Evolutionary conservation across 2,329 filamentous ascomycete genomes (phyloP).

Genomic region (Aspergillus ibericus): DNA sequence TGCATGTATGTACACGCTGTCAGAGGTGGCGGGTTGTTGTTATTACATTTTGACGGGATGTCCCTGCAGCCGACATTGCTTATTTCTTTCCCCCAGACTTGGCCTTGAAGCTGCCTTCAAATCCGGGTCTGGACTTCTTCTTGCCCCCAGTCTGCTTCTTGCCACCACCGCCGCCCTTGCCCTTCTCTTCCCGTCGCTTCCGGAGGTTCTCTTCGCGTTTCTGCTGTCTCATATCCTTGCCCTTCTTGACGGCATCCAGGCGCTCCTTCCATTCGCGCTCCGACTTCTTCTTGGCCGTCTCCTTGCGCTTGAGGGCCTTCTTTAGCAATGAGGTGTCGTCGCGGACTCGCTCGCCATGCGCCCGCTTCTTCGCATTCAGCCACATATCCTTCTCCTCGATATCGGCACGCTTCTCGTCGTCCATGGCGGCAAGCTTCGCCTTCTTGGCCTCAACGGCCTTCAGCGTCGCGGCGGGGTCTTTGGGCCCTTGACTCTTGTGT

Average conservation of each 20-base stretch:
- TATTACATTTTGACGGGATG: conserved; percentile 9
- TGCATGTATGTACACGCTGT: not conserved
- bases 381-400: conserved; percentile 92
- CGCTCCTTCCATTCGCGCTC: conserved; percentile 83
- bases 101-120: conserved; percentile 70
- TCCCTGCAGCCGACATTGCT: conserved; percentile 4
- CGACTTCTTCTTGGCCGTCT: conserved; percentile 85
- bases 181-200: conserved; percentile 74
- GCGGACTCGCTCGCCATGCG: conserved; percentile 83
- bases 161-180: conserved; percentile 44
- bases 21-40: not conserved
- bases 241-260: conserved; percentile 68
- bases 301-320: conserved; percentile 92
- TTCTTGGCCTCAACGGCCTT: conserved; percentile 83
- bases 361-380: conserved; percentile 85
- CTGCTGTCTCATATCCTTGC: conserved; percentile 75
- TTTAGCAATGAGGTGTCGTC: conserved; percentile 86
- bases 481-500: conserved; percentile 76
- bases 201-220: conserved; percentile 79
- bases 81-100: conserved; percentile 46
- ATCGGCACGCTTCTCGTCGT: conserved; percentile 77
- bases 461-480: conserved; percentile 83
- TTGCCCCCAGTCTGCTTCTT: conserved; percentile 45
- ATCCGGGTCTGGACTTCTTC: conserved; percentile 63
- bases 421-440: conserved; percentile 71